Base-by-base conservation (phyloP, 2,329 filamentous ascomycete species). In the Gnomoniopsis sp. region DNA sequence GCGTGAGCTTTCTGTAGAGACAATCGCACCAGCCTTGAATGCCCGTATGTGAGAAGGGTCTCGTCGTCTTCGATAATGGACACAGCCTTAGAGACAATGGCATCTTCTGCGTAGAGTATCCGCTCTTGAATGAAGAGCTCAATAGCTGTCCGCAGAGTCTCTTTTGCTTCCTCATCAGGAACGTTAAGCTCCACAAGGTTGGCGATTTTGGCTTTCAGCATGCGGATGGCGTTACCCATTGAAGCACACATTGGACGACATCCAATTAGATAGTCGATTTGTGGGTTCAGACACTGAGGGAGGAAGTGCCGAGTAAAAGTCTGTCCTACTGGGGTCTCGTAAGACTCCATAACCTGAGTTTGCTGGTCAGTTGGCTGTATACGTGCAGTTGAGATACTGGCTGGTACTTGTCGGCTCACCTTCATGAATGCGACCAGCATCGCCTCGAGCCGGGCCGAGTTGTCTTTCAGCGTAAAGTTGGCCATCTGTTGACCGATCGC, bases 171-270 rank as follows among this genome's bases (percentile, higher is more conserved):
- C 21, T 85, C 77, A 70, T 99, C 93, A 33, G 90, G 86, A 1
- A 88, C 84, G 66, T 93, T 89, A 44, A 93, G 91, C 67, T 97
- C 92, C 7, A 50, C 47, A 59, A 97, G 88, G 66, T 91, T 91
- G 67, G 91, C 89, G 70, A 99, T 93, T 68, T 91, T 86, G 50
- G 96, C 85, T 78, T 99, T 99, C 52, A 99, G 82, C 81, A 92
- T 93, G 56, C 95, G 86, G 70, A 99, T 96, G 38, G 92, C 92
- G 72, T 98, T 99, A 61, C 95, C 95, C 88, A 98, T 96, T 62
- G 91, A 91, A 74, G 96, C 95, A 65, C 91, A 96, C 75, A 99
- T 90, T 36, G 95, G 93, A n/a, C 95, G 88, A 70, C 93, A 97
- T 65, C 91, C 91, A 61, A 91, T 90, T 61, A 99, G 83, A 70